Evolutionary conservation across 2,329 filamentous ascomycete species (phyloP).

Genomic region (Aspergillus alliaceus): DNA sequence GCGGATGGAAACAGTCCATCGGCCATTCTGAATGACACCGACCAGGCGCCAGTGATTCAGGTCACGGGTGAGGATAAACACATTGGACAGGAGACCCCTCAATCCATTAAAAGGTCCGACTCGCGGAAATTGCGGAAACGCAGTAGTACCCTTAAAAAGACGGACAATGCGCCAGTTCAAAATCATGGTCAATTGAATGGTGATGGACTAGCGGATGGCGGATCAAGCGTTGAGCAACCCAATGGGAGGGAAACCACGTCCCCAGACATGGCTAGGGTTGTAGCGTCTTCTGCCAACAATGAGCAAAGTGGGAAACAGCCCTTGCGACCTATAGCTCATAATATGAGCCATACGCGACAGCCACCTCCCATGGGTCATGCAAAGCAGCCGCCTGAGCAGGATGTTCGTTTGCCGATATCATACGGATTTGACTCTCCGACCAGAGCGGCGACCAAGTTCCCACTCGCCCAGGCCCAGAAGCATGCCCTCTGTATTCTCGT

Average conservation of each 20-base stretch:
- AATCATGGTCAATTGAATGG: constrained; percentile 25
- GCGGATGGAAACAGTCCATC: constrained; percentile 7
- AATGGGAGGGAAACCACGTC: constrained; percentile 8
- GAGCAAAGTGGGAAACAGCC: constrained; percentile 32
- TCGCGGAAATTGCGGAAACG: constrained; percentile 36
- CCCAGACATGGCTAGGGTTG: constrained; percentile 28
- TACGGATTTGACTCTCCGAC: constrained; percentile 42
- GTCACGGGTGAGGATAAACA: constrained; percentile 64
- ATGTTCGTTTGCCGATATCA: constrained; percentile 37
- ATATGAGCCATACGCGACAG: constrained; percentile 35
- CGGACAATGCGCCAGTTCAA: constrained; percentile 22
- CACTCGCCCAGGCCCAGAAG: constrained; percentile 52
- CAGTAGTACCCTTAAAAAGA: constrained; percentile 31
- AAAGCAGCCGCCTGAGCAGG: constrained; percentile 46
- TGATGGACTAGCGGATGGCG: constrained; percentile 7
- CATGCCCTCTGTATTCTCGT: constrained; percentile 63
- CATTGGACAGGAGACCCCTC: constrained; percentile 27
- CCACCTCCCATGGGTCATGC: constrained; percentile 37
- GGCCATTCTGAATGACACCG: constrained; percentile 24
- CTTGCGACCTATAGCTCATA: constrained; percentile 37
- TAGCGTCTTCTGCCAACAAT: constrained; percentile 26
- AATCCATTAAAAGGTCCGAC: constrained; percentile 28
- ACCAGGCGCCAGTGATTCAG: constrained; percentile 71
- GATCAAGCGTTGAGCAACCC: constrained; percentile 11
- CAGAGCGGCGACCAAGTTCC: constrained; percentile 49